These are phyloP conservation scores for Phyllosticta citriasiana DNA, from an alignment of 2,329 filamentous ascomycete species.

Conservation along the genomic window DNA sequence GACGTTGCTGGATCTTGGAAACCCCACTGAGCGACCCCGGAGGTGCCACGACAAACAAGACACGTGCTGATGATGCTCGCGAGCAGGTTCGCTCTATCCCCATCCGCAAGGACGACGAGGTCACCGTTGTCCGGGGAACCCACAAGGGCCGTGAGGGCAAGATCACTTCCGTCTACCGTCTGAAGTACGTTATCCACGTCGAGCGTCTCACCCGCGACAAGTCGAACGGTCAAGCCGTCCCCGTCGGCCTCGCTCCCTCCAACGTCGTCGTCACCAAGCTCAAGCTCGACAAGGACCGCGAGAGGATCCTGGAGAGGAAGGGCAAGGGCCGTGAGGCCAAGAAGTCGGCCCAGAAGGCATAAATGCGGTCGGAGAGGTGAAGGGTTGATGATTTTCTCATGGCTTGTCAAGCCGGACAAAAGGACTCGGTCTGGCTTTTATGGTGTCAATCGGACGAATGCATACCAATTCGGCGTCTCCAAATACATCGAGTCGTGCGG, in stretches of 20 bases:
- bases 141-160: constrained; percentile 99
- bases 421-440: constrained; percentile 24
- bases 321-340: constrained; percentile 67
- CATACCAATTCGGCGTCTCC: constrained; percentile 23
- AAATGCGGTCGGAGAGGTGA: constrained; percentile 30
- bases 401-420: constrained; percentile 21
- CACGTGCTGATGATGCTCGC: constrained; percentile 8
- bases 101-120: constrained; percentile 59
- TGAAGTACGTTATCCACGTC: constrained; percentile 92
- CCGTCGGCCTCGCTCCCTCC: constrained; percentile 87
- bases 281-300: constrained; percentile 91
- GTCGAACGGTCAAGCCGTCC: constrained; percentile 91
- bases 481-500: constrained; percentile 19
- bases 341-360: constrained; percentile 47
- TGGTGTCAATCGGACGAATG: constrained; percentile 29
- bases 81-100: constrained; percentile 81
- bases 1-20: background rate
- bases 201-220: constrained; percentile 97
- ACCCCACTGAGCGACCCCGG: background rate
- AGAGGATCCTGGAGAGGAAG: constrained; percentile 79
- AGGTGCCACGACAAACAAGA: background rate
- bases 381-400: constrained; percentile 29
- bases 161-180: constrained; percentile 73
- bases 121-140: constrained; percentile 80
- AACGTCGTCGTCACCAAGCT: constrained; percentile 98